phyloP scores from a whole-genome alignment of 208 protist genomes.

The Crithidia acanthocephali region DNA sequence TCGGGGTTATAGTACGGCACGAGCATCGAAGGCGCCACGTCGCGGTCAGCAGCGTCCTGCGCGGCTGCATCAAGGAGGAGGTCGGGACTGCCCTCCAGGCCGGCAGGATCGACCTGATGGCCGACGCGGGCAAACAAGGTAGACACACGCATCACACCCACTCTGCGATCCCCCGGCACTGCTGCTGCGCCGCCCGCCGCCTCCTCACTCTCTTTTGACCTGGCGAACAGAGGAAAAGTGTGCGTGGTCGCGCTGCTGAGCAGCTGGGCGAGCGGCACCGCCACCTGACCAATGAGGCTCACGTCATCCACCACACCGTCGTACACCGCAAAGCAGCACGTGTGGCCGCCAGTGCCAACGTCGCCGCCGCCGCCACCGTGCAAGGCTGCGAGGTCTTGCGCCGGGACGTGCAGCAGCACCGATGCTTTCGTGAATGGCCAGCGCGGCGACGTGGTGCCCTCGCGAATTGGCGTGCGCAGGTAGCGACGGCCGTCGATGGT shows the following conservation, averaged over 20 bases:
- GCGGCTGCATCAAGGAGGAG: no score
- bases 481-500: conserved; percentile 39
- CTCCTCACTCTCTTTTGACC: not conserved
- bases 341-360: conserved; percentile 4
- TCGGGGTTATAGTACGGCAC: conserved; percentile 35
- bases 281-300: conserved; percentile 70
- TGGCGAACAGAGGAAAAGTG: conserved; percentile 39
- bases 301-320: conserved; percentile 77
- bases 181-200: not conserved
- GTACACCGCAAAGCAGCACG: conserved; percentile 61
- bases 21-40: not conserved
- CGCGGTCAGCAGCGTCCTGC: not conserved
- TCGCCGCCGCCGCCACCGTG: not conserved
- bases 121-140: conserved; percentile 27
- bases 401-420: conserved; percentile 61
- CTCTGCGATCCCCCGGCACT: conserved; percentile 12
- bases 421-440: conserved; percentile 40
- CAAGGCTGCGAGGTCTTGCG: conserved; percentile 9
- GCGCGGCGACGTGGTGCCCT: conserved; percentile 48
- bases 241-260: conserved; percentile 49
- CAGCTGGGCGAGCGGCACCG: conserved; percentile 60
- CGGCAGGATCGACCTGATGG: not conserved
- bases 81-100: no score
- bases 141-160: conserved; percentile 10
- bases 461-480: conserved; percentile 53